A percentile compares a stretch with the other conserved stretches of the same genome.
These are phyloP conservation scores for Leccinum subrobustum DNA, from an alignment of 1,284 basidiomycete species.

Conservation along the genomic window DNA sequence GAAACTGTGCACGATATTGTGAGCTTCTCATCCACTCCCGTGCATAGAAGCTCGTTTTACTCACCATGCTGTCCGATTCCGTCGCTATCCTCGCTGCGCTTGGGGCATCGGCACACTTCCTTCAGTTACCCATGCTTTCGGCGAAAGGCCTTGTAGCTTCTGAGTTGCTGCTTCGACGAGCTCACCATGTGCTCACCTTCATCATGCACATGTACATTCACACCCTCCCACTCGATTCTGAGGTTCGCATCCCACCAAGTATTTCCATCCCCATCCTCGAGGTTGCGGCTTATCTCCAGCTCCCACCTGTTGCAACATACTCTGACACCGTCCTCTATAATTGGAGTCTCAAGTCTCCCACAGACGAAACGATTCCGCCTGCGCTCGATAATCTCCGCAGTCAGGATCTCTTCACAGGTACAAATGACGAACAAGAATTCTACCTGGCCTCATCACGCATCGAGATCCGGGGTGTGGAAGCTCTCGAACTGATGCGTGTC, in stretches of 20 bases:
- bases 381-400: slow-evolving; percentile 60
- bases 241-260: slow-evolving; percentile 65
- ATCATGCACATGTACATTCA: slow-evolving; percentile 90
- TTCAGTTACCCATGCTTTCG: slow-evolving; percentile 38
- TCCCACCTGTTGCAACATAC: slow-evolving; percentile 92
- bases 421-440: slow-evolving; percentile 86
- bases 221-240: slow-evolving; percentile 54
- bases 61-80: background rate
- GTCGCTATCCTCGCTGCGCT: background rate
- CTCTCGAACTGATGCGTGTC: slow-evolving; percentile 82
- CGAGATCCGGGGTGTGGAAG: slow-evolving; percentile 87
- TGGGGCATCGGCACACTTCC: background rate
- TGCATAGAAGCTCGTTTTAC: background rate
- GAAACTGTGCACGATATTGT: slow-evolving; percentile 55
- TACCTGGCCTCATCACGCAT: slow-evolving; percentile 89
- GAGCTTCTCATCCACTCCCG: slow-evolving; percentile 24
- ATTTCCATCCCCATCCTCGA: slow-evolving; percentile 81
- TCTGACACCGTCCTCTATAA: slow-evolving; percentile 95
- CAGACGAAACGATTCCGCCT: slow-evolving; percentile 12
- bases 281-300: slow-evolving; percentile 71
- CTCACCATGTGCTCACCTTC: slow-evolving; percentile 84
- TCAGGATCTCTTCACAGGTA: slow-evolving; percentile 77
- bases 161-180: slow-evolving; percentile 73
- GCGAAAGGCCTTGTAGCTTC: slow-evolving; percentile 45
- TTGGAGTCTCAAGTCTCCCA: slow-evolving; percentile 55